Base-by-base conservation (phyloP, 257 asterid species). In the Solanum chiquidenum region DNA sequence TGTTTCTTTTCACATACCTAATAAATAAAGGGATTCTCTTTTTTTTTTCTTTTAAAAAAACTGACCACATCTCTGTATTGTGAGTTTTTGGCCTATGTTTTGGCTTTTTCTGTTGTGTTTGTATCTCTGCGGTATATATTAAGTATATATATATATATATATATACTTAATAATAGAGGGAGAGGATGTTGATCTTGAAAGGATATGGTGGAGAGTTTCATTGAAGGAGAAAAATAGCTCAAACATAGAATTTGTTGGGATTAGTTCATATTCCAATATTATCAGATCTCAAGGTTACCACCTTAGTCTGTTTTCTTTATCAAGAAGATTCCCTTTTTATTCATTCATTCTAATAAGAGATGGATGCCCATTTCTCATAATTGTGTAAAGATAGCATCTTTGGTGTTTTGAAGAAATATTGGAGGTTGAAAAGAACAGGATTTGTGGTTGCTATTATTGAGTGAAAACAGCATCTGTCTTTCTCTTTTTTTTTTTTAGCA, bases 251-350 rank as follows among this genome's bases (percentile, higher is more conserved):
- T 90, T 89, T 87, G 92, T 87, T 88, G 93, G 94, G 91, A 92
- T 90, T 89, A 89, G 91, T 90, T 90, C 87, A 21, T 44, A 40
- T 77, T 40, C 37, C 66, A 27, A 58, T 87, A 89, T 88, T 92
- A 93, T 88, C 94, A 94, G 95, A 94, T 96, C 98, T 94, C 98
- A 90, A 93, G 92, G 87, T 90, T 88, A 62, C 82, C 89, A 82
- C 88, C 86, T 72, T 92, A 83, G 7, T 79, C 64, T 79, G 6
- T 76, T 42, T 76, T 76, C 91, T 90, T 89, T 86, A 86, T 92
- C 94, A 84, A 92, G 90, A 92, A 90, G 84, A 66, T 90, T 87
- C 87, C 85, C 85, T 89, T 71, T 89, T 90, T 69, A 69, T 88
- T 83, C 90, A 40, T 88, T 88, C 88, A 60, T 60, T 55, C 64